A percentile compares a stretch with the other conserved stretches of the same genome.
Evolutionary conservation across 108 stramenopile genomes (phyloP).

Genomic region (Schizochytrium sp.): DNA sequence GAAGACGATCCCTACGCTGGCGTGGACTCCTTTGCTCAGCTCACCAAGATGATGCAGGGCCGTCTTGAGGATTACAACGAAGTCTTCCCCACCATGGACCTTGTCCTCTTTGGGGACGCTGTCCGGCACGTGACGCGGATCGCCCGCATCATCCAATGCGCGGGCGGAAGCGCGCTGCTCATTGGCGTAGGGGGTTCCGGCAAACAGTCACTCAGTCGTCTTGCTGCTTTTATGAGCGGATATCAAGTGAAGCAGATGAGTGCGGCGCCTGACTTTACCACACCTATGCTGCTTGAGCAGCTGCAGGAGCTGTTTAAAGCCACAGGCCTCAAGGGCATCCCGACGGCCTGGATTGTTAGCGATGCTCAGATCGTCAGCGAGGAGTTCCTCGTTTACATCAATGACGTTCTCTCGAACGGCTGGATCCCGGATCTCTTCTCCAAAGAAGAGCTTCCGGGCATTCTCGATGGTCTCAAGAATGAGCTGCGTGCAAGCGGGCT

Average conservation of each 20-base stretch:
- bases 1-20: background rate
- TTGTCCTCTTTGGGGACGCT: constrained; percentile 76
- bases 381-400: constrained; percentile 75
- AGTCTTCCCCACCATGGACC: constrained; percentile 73
- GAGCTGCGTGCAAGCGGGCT: constrained; percentile 66
- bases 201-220: constrained; percentile 67
- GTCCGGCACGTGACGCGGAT: constrained; percentile 74
- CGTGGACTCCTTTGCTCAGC: background rate
- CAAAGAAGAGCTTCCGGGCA: constrained; percentile 70
- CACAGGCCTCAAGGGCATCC: constrained; percentile 62
- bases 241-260: constrained; percentile 65
- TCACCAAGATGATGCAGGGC: constrained; percentile 26
- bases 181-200: constrained; percentile 80
- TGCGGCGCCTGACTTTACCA: constrained; percentile 61
- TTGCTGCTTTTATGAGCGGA: constrained; percentile 74
- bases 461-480: constrained; percentile 58
- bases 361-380: constrained; percentile 80
- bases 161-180: constrained; percentile 75
- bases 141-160: constrained; percentile 68
- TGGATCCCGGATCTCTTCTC: constrained; percentile 77
- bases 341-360: constrained; percentile 69
- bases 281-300: constrained; percentile 69
- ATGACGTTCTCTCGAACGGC: constrained; percentile 71
- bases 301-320: constrained; percentile 63
- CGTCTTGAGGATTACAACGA: constrained; percentile 78